A percentile compares a stretch with the other conserved stretches of the same genome.
These are phyloP conservation scores for Cladorrhinum samala DNA, from an alignment of 495 filamentous ascomycete species.

Conservation along the genomic window DNA sequence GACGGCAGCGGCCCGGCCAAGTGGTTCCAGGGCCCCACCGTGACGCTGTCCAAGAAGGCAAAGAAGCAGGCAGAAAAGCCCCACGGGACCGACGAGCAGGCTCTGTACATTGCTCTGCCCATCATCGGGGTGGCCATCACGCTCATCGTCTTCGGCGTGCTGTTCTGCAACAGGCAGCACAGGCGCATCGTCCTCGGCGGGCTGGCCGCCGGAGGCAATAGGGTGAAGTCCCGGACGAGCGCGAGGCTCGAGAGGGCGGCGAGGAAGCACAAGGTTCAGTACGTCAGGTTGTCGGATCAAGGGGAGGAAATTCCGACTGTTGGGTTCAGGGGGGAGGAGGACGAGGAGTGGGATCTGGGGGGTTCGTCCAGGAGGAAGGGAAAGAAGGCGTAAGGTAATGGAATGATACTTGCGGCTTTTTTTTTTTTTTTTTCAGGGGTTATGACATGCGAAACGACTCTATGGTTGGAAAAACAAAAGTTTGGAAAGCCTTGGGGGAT, in stretches of 20 bases:
- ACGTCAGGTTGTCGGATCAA: neutral
- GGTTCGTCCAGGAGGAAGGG: neutral
- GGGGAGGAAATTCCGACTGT: neutral
- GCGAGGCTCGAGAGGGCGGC: neutral
- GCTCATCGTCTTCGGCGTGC: constrained; percentile 28
- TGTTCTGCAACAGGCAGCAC: constrained; percentile 31
- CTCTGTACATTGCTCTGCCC: constrained; percentile 37
- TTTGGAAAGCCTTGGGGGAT: no score
- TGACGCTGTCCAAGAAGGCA: constrained; percentile 23
- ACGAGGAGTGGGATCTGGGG: neutral
- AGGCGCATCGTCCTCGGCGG: constrained; percentile 31
- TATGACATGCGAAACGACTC: no score
- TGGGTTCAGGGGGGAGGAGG: neutral
- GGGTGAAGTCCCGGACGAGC: neutral
- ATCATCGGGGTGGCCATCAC: constrained; percentile 32
- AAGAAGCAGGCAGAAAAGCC: constrained; percentile 14
- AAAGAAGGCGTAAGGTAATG: neutral
- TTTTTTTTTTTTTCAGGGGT: no score
- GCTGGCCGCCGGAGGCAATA: neutral
- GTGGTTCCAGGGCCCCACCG: constrained; percentile 28
- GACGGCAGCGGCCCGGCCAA: constrained; percentile 8
- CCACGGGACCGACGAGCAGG: constrained; percentile 17
- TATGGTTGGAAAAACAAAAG: no score
- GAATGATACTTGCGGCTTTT: no score
- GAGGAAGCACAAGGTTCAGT: neutral